These are phyloP conservation scores for Penicillium sp. DNA, from an alignment of 2,329 filamentous ascomycete genomes.

Conservation along the genomic window DNA sequence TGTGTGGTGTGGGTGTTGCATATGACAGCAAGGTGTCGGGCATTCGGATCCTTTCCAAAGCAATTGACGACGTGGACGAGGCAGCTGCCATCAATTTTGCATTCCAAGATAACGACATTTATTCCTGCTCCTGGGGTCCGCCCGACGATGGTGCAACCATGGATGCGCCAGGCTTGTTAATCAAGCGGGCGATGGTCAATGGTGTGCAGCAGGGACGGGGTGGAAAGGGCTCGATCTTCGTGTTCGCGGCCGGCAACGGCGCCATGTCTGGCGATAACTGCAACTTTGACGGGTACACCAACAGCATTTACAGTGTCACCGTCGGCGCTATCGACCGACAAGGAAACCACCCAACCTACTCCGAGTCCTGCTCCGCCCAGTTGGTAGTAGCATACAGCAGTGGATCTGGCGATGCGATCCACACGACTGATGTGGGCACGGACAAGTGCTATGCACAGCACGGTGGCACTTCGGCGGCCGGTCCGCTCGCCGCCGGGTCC, in stretches of 20 bases:
- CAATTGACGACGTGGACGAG: conserved; percentile 91
- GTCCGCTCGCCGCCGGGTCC: conserved; percentile 87
- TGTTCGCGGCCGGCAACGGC: conserved; percentile 96
- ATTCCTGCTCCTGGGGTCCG: conserved; percentile 98
- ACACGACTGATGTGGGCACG: conserved; percentile 90
- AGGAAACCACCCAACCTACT: conserved; percentile 91
- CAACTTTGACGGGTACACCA: conserved; percentile 99
- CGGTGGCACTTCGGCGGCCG: conserved; percentile 93
- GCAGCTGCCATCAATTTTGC: conserved; percentile 90
- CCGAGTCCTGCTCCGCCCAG: conserved; percentile 92
- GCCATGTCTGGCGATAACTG: conserved; percentile 88
- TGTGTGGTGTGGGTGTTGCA: conserved; percentile 93
- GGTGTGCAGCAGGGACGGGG: conserved; percentile 84
- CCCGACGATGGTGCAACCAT: conserved; percentile 91
- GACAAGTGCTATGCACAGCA: conserved; percentile 80
- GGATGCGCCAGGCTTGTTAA: conserved; percentile 88
- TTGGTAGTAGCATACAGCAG: conserved; percentile 96
- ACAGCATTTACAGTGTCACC: conserved; percentile 98
- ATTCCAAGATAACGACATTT: conserved; percentile 90
- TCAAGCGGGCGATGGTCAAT: conserved; percentile 86
- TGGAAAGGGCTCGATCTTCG: conserved; percentile 86
- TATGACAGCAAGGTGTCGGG: conserved; percentile 90
- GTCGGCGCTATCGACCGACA: conserved; percentile 89
- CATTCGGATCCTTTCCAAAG: conserved; percentile 86
- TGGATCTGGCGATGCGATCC: conserved; percentile 83